Evolutionary conservation across 2,329 filamentous ascomycete species (phyloP).

Genomic region (Cladosporium colombiae): DNA sequence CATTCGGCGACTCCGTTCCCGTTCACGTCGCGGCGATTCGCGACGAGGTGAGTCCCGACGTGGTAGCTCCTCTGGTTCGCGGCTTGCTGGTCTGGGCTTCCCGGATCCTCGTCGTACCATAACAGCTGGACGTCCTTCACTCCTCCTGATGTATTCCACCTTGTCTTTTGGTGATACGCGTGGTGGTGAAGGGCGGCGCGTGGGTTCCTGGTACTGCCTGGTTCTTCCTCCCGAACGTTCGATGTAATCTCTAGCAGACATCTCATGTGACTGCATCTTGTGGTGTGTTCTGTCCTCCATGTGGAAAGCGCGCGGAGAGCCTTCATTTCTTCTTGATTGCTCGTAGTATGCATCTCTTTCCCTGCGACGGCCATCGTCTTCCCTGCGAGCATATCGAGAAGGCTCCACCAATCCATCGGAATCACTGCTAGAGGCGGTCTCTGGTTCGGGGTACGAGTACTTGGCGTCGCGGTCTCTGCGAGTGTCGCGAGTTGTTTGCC

Average conservation of each 20-base stretch:
- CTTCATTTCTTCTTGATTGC: conserved; percentile 28
- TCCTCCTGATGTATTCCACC: conserved; percentile 30
- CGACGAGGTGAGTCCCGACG: conserved; percentile 22
- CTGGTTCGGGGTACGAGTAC: conserved; percentile 33
- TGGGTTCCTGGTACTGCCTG: conserved; percentile 27
- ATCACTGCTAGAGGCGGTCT: conserved; percentile 36
- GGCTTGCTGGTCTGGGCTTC: conserved; percentile 25
- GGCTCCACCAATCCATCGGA: conserved; percentile 25
- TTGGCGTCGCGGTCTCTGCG: conserved; percentile 42
- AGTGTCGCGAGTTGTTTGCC: conserved; percentile 43
- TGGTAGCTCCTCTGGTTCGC: conserved; percentile 27
- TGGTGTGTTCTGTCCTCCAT: conserved; percentile 29
- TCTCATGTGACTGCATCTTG: conserved; percentile 30
- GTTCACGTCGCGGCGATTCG: conserved; percentile 19
- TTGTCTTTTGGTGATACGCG: conserved; percentile 33
- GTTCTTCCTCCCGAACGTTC: conserved; percentile 22
- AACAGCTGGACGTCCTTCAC: conserved; percentile 29
- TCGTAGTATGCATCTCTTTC: conserved; percentile 30
- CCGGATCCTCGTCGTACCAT: conserved; percentile 32
- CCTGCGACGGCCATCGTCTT: conserved; percentile 30
- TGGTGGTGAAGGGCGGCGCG: conserved; percentile 33
- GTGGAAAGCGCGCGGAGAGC: conserved; percentile 27
- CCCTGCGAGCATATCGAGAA: conserved; percentile 6
- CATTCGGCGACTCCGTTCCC: conserved; percentile 26
- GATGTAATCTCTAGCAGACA: conserved; percentile 35